Evolutionary conservation across 202 grass and related monocot genomes (phyloP).

Genomic region (Saccharum hybrid): DNA sequence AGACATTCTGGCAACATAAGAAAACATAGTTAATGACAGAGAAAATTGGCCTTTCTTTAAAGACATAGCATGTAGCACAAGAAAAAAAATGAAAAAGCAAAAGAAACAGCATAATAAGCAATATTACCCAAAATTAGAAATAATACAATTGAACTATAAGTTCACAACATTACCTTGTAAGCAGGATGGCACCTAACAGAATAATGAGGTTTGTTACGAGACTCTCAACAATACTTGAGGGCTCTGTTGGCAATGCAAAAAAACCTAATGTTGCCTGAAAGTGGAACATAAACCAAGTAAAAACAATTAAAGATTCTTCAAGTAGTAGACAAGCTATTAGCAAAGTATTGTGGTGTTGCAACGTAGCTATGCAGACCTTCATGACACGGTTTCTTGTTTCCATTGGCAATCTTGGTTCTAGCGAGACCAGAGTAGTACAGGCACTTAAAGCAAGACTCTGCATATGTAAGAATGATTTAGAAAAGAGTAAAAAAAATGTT

Average conservation of each 20-base stretch:
- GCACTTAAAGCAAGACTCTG: conserved; percentile 95
- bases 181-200: conserved; percentile 87
- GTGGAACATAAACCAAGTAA: conserved; percentile 46
- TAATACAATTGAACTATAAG: conserved; percentile 16
- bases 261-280: conserved; percentile 94
- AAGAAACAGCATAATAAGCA: conserved; percentile 41
- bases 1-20: neutral
- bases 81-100: conserved; percentile 4
- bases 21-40: neutral
- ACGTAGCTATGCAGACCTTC: conserved; percentile 67
- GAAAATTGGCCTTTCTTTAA: conserved; percentile 18
- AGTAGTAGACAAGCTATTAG: conserved; percentile 29
- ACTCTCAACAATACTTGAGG: conserved; percentile 77
- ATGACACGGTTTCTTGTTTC: conserved; percentile 98
- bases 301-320: conserved; percentile 33
- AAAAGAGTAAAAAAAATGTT: conserved; percentile 12
- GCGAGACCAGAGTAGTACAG: conserved; percentile 94
- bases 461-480: conserved; percentile 40
- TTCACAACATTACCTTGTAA: conserved; percentile 75
- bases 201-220: conserved; percentile 91
- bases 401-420: conserved; percentile 94
- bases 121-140: conserved; percentile 13
- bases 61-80: conserved; percentile 24
- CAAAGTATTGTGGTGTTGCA: conserved; percentile 30
- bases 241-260: conserved; percentile 89